A percentile compares a stretch with the other conserved stretches of the same genome.
Evolutionary conservation across 75 land plant genomes (phyloP).

Genomic region (Cupressus sempervirens): DNA sequence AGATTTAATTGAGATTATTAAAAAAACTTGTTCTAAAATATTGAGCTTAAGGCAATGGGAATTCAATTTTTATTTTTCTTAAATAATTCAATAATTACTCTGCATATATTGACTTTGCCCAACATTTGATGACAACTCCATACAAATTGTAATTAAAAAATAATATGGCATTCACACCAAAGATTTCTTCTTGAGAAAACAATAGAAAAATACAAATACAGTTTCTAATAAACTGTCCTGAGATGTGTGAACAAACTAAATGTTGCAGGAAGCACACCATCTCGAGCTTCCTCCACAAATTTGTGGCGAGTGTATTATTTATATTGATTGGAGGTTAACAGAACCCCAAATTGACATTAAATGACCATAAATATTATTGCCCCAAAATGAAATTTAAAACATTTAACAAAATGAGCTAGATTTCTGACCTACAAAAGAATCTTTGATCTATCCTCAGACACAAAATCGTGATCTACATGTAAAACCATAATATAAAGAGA

Average conservation of each 20-base stretch:
- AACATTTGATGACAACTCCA: neutral
- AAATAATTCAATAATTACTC: neutral
- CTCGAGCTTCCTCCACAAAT: conserved; percentile 13
- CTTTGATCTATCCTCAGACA: neutral
- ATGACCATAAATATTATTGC: conserved; percentile 5
- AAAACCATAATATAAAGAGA: conserved; percentile 1
- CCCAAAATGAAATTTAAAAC: conserved; percentile 7
- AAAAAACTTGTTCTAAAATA: neutral
- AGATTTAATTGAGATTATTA: neutral
- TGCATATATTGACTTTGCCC: neutral
- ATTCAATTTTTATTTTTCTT: neutral
- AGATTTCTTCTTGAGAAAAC: conserved; percentile 7
- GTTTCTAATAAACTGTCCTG: neutral
- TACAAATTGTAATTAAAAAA: conserved; percentile 10
- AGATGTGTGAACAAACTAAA: neutral
- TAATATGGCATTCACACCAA: neutral
- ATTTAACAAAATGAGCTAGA: neutral
- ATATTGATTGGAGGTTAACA: neutral
- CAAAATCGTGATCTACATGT: neutral
- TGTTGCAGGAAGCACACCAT: conserved; percentile 3
- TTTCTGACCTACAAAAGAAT: conserved; percentile 1
- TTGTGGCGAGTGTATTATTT: conserved; percentile 8
- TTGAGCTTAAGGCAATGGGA: neutral
- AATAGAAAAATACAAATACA: conserved; percentile 8
- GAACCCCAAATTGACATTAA: neutral